Percentiles rank a stretch among this genome's conserved stretches.
Conservation (phyloP, 140 eudicot species). For the Flaveria floridana region DNA sequence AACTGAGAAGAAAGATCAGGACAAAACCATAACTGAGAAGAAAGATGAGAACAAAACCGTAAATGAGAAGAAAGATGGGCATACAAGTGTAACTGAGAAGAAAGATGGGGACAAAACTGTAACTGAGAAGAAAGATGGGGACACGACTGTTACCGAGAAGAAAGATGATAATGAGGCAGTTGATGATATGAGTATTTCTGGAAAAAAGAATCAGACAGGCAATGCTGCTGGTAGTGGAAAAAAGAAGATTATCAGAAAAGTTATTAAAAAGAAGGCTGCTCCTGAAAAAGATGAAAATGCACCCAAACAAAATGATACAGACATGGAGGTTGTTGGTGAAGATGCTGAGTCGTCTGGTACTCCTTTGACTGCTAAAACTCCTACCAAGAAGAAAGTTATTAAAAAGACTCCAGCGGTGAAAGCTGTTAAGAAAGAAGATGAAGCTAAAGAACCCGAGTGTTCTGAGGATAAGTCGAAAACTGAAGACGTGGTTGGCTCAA, state of each 20-base stretch:
- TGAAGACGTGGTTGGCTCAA: conserved; percentile 39
- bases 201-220: conserved; percentile 42
- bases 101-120: conserved; percentile 33
- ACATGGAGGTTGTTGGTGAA: conserved; percentile 40
- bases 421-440: conserved; percentile 44
- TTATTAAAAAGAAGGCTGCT: conserved; percentile 63
- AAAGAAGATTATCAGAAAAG: conserved; percentile 66
- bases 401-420: conserved; percentile 43
- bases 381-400: conserved; percentile 47
- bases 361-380: conserved; percentile 42
- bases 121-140: conserved; percentile 18
- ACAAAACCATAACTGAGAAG: conserved; percentile 36
- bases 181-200: conserved; percentile 37
- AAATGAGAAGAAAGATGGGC: conserved; percentile 40
- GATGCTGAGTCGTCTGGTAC: conserved; percentile 43
- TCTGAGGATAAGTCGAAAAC: conserved; percentile 45
- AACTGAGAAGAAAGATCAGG: conserved; percentile 41
- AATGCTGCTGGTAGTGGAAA: conserved; percentile 43
- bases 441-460: conserved; percentile 41
- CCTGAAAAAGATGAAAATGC: conserved; percentile 44
- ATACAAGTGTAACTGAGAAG: neutral
- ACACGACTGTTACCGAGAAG: conserved; percentile 34
- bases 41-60: conserved; percentile 26
- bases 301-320: conserved; percentile 33
- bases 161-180: conserved; percentile 37